These are phyloP conservation scores for Trichosporon sp. DNA, from an alignment of 1,284 basidiomycete genomes.

Conservation along the genomic window DNA sequence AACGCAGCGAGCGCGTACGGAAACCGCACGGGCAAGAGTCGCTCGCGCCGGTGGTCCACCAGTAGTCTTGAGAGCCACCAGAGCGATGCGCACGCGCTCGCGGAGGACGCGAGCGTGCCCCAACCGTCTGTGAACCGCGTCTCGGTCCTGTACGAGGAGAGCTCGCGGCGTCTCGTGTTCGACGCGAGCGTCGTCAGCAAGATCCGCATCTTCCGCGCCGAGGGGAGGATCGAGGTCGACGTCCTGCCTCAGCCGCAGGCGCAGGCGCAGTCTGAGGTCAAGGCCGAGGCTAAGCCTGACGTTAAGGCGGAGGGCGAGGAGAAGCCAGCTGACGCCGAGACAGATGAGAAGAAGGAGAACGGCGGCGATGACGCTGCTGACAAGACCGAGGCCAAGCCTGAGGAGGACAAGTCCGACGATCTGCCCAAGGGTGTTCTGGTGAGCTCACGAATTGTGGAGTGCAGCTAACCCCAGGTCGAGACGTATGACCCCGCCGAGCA, in stretches of 20 bases:
- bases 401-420: constrained; percentile 14
- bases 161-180: constrained; percentile 76
- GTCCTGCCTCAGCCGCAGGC: constrained; percentile 39
- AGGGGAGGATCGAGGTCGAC: constrained; percentile 78
- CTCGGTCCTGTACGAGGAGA: constrained; percentile 90
- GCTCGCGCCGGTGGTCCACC: constrained; percentile 27
- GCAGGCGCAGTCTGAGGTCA: neutral
- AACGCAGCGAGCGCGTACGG: constrained; percentile 34
- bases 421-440: constrained; percentile 48
- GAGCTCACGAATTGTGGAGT: constrained; percentile 18
- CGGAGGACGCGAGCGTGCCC: constrained; percentile 9
- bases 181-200: constrained; percentile 80
- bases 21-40: constrained; percentile 18
- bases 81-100: constrained; percentile 9
- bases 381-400: constrained; percentile 11
- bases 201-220: constrained; percentile 72
- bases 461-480: constrained; percentile 36
- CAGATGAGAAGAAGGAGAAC: constrained; percentile 6
- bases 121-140: constrained; percentile 52
- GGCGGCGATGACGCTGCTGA: neutral
- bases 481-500: constrained; percentile 42
- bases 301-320: neutral
- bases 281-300: neutral
- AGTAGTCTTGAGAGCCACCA: constrained; percentile 24
- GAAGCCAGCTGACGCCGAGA: constrained; percentile 4